Conservation (phyloP, 768 basidiomycete genomes). For the Auricularia auricula-judae region DNA sequence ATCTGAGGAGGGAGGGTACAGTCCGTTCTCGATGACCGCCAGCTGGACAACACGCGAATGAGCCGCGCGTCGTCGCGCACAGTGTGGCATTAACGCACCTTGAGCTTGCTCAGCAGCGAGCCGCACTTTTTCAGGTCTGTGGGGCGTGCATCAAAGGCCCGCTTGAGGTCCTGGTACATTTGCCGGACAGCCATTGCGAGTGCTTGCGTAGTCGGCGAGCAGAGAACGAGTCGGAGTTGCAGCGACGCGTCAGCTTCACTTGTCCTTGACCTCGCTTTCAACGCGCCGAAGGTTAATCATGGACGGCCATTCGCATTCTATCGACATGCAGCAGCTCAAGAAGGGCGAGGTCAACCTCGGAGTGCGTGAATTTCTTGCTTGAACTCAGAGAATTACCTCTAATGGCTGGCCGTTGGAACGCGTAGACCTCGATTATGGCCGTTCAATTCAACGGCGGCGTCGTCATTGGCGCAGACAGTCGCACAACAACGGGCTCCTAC, state of each 20-base stretch:
- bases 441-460: conserved; percentile 94
- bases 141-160: conserved; percentile 52
- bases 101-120: conserved; percentile 55
- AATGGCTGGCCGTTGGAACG: background rate
- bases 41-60: conserved; percentile 32
- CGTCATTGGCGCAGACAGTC: conserved; percentile 92
- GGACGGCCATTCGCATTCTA: conserved; percentile 37
- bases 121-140: conserved; percentile 62
- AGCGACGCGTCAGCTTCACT: conserved; percentile 42
- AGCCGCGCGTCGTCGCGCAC: background rate
- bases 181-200: conserved; percentile 19
- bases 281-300: conserved; percentile 14
- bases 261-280: conserved; percentile 18
- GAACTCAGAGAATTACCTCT: background rate
- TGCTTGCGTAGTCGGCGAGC: background rate
- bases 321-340: conserved; percentile 84
- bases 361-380: conserved; percentile 39
- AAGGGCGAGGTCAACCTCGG: conserved; percentile 94
- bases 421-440: conserved; percentile 96
- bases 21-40: conserved; percentile 63
- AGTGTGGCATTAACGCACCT: conserved; percentile 33
- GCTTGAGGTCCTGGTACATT: conserved; percentile 56
- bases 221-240: conserved; percentile 16
- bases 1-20: conserved; percentile 62
- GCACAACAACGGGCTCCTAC: conserved; percentile 94